phyloP scores from a whole-genome alignment of 441 rosid species.

The Brassica balearica region DNA sequence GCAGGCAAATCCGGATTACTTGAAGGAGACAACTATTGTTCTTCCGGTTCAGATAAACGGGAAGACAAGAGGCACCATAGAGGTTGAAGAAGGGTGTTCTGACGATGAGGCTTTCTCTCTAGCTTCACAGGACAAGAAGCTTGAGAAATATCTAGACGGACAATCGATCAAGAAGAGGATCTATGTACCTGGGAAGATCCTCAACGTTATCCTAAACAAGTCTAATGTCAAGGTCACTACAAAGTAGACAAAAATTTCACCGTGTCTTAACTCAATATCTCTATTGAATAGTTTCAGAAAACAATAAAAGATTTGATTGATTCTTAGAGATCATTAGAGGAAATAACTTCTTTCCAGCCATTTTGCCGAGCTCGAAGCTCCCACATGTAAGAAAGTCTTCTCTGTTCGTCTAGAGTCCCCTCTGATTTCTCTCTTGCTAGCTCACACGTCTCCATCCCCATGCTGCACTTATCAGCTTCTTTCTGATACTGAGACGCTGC shows the following conservation, averaged over 20 bases:
- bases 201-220: slow-evolving; percentile 76
- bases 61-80: slow-evolving; percentile 90
- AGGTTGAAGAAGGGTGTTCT: slow-evolving; percentile 81
- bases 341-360: slow-evolving; percentile 56
- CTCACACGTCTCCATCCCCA: slow-evolving; percentile 66
- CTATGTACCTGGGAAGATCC: slow-evolving; percentile 87
- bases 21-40: slow-evolving; percentile 66
- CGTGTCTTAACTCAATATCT: background rate
- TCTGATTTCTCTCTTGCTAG: slow-evolving; percentile 60
- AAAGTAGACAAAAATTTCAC: slow-evolving; percentile 19
- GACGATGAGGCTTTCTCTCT: slow-evolving; percentile 82
- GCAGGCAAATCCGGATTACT: slow-evolving; percentile 74
- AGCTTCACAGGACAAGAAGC: slow-evolving; percentile 69
- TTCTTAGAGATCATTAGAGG: slow-evolving; percentile 37
- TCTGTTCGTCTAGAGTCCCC: slow-evolving; percentile 49
- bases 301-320: background rate
- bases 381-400: slow-evolving; percentile 53
- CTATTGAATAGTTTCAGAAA: slow-evolving; percentile 25
- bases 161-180: slow-evolving; percentile 74
- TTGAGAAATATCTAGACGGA: slow-evolving; percentile 68
- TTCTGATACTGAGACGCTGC: slow-evolving; percentile 58
- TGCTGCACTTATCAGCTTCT: slow-evolving; percentile 61
- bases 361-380: slow-evolving; percentile 58
- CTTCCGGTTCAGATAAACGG: slow-evolving; percentile 98
- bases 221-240: slow-evolving; percentile 59